Percentiles rank a stretch among this genome's conserved stretches.
These are phyloP conservation scores for Aspergillus panamensis DNA, from an alignment of 495 filamentous ascomycete species.

Conservation along the genomic window DNA sequence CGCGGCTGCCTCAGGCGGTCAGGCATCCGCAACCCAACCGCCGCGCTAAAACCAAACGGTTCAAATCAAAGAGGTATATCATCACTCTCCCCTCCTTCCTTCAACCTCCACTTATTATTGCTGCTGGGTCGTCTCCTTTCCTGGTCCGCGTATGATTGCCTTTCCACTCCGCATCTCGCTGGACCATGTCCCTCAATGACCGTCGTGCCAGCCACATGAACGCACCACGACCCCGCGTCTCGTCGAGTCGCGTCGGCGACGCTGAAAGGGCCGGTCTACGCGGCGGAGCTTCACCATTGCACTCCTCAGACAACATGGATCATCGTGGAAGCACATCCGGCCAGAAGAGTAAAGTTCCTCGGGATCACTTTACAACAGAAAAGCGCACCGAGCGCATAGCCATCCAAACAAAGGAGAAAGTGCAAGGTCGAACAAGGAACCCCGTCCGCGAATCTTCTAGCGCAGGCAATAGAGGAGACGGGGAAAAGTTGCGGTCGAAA, in stretches of 20 bases:
- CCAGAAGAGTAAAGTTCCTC: slow-evolving; percentile 33
- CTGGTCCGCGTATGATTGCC: slow-evolving; percentile 24
- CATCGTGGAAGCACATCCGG: slow-evolving; percentile 35
- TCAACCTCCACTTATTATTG: not conserved
- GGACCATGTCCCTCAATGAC: slow-evolving; percentile 48
- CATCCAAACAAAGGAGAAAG: slow-evolving; percentile 62
- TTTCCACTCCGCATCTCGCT: slow-evolving; percentile 20
- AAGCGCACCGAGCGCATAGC: slow-evolving; percentile 44
- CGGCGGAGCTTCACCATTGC: slow-evolving; percentile 33
- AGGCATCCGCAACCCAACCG: slow-evolving; percentile 24
- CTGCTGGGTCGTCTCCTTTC: not conserved
- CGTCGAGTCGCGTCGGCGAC: slow-evolving; percentile 44
- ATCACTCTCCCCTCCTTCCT: not conserved
- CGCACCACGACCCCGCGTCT: slow-evolving; percentile 46
- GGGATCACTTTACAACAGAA: slow-evolving; percentile 33
- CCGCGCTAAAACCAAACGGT: slow-evolving; percentile 12
- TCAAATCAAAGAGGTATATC: slow-evolving; percentile 1
- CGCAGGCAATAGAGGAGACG: slow-evolving; percentile 40
- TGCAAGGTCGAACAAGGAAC: slow-evolving; percentile 60
- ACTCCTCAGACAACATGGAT: slow-evolving; percentile 33
- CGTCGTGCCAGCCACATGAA: slow-evolving; percentile 43
- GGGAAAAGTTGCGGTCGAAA: slow-evolving; percentile 43
- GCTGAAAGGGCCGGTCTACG: slow-evolving; percentile 33
- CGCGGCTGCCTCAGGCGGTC: slow-evolving; percentile 26
- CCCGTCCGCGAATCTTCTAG: slow-evolving; percentile 57